Base-by-base conservation (phyloP, 371 early-diverging fungal genomes). In the Apophysomyces trapeziformis region DNA sequence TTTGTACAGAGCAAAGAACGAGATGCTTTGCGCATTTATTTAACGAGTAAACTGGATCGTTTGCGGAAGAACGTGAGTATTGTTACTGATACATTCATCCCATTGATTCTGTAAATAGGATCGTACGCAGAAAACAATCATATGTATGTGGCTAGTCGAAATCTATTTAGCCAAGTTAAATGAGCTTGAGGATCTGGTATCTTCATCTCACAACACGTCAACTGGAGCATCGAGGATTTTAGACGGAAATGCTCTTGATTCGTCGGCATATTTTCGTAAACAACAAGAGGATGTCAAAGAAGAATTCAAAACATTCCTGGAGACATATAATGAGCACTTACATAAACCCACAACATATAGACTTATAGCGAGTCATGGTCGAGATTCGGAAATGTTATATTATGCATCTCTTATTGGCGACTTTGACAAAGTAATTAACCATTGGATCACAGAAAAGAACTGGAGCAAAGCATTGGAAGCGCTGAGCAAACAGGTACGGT, bases 71-170 rank as follows among this genome's bases (percentile, higher is more conserved):
- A 70, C 60, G 94, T 91, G 78, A 69, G 41, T 41, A 1, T 65
- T 63, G 37, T 12, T 18, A 14, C 12, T 5, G 35, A 36, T 13
- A 5, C 0, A 7, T 11, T 6, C 37, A 57, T 18, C 21, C 12
- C 32, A 7, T 35, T 60, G 38, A 60, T 60, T 9, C 5, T 16
- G 3, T n/a, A 18, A 21, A 4, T 21, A 93, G 90, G 92, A 94
- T 65, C 72, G 77, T 6, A 92, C 89, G 0, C 95, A 96, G 77
- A 84, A 77, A 56, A 89, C 89, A 7, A 76, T 96, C 54, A 66
- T 96, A 13, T 84, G 88, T 4, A 94, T 89, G 47, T 96, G 96
- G 96, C 83, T 95, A 5, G 82, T 94, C 7, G 95, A 96, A 71
- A 78, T 96, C 18, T 93, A 88, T 65, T 76, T 96, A 39, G 78